Conservation (phyloP, 2,329 filamentous ascomycete species). For the Aspergillaceae sp. region DNA sequence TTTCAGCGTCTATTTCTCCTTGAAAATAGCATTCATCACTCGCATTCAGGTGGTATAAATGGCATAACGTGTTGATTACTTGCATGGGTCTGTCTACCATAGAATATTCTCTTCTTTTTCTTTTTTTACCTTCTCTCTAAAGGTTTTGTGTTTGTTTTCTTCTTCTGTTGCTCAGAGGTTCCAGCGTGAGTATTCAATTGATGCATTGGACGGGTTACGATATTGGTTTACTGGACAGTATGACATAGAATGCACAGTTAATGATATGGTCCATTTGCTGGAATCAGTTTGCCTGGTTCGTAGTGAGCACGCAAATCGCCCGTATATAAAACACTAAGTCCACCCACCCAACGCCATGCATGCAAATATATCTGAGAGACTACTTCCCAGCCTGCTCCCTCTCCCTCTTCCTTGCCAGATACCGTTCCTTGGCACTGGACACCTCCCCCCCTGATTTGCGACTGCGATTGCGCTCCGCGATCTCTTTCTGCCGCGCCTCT, state of each 20-base stretch:
- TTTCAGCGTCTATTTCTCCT: neutral
- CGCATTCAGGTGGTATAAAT: neutral
- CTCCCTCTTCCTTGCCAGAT: constrained; percentile 52
- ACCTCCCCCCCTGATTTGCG: constrained; percentile 51
- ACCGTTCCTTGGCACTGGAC: constrained; percentile 53
- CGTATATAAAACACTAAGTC: neutral
- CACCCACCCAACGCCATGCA: neutral
- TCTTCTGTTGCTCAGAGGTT: neutral
- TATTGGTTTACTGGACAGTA: neutral
- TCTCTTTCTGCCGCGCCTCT: constrained; percentile 43
- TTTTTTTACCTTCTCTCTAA: too few species aligned
- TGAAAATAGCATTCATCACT: neutral
- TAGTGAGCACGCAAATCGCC: too few species aligned
- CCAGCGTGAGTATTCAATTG: neutral
- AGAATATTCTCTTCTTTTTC: too few species aligned
- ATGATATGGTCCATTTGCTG: neutral
- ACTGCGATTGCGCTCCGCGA: constrained; percentile 50
- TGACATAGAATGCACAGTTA: constrained; percentile 2
- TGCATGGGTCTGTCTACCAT: too few species aligned
- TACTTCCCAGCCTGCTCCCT: constrained; percentile 24
- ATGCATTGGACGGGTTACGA: constrained; percentile 3
- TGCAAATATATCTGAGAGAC: neutral
- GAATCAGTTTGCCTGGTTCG: neutral
- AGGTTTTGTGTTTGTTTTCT: too few species aligned
- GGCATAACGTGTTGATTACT: too few species aligned